phyloP scores from a whole-genome alignment of 2,329 filamentous ascomycete genomes.

The Calonectria montana region DNA sequence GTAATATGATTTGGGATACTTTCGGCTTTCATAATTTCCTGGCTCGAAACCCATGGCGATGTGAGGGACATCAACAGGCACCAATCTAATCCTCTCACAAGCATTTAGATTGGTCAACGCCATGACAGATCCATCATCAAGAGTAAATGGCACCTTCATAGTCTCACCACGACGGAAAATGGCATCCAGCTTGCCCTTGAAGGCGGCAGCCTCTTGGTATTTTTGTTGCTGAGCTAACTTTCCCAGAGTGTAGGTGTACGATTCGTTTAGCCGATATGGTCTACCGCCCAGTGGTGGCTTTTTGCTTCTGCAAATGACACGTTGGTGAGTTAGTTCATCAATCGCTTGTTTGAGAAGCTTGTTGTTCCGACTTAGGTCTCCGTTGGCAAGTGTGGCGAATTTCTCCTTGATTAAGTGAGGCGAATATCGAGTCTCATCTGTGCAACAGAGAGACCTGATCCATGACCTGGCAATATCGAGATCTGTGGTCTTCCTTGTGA shows the following conservation, averaged over 20 bases:
- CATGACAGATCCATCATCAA: conserved; percentile 74
- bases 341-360: conserved; percentile 61
- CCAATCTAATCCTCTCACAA: conserved; percentile 65
- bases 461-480: conserved; percentile 65
- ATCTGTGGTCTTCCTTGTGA: conserved; percentile 37
- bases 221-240: conserved; percentile 66
- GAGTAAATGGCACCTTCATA: conserved; percentile 64
- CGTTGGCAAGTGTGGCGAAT: conserved; percentile 60
- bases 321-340: conserved; percentile 59
- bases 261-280: conserved; percentile 72
- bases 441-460: conserved; percentile 69
- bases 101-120: conserved; percentile 75
- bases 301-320: conserved; percentile 70
- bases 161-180: conserved; percentile 58
- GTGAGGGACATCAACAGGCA: conserved; percentile 65
- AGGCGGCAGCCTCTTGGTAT: conserved; percentile 67
- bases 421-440: conserved; percentile 61
- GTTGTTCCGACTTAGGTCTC: conserved; percentile 53
- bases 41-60: conserved; percentile 79
- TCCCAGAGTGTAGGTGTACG: conserved; percentile 66
- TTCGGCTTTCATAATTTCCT: conserved; percentile 77
- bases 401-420: conserved; percentile 61
- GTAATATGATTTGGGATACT: conserved; percentile 73
- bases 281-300: conserved; percentile 68
- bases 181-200: conserved; percentile 70